Evolutionary conservation across 192 early-diverging fungal species (phyloP).

Genomic region (Piromyces finnis): DNA sequence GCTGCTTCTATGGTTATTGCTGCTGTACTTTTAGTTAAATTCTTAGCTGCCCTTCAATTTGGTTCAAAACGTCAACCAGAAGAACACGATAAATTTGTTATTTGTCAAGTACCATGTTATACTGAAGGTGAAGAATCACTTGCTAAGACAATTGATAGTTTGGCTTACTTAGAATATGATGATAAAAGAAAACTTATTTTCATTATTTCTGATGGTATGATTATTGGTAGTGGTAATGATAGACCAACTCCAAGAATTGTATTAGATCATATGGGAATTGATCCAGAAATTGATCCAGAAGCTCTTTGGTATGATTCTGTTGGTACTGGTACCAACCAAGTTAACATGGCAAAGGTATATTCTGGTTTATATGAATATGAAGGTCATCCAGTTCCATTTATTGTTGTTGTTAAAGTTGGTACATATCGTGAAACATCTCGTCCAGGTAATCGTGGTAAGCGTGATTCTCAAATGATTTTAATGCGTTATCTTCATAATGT

Average conservation of each 20-base stretch:
- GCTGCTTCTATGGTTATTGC: background rate
- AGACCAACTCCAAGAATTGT: slow-evolving; percentile 91
- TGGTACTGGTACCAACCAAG: slow-evolving; percentile 72
- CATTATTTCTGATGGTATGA: slow-evolving; percentile 91
- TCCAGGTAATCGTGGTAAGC: slow-evolving; percentile 95
- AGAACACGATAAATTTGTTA: slow-evolving; percentile 76
- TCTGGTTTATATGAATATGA: slow-evolving; percentile 86
- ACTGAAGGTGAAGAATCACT: slow-evolving; percentile 93
- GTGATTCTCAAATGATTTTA: slow-evolving; percentile 94
- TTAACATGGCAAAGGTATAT: slow-evolving; percentile 95
- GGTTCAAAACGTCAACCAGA: slow-evolving; percentile 56
- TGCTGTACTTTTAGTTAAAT: slow-evolving; percentile 74
- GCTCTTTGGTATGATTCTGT: slow-evolving; percentile 73
- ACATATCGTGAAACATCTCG: slow-evolving; percentile 58
- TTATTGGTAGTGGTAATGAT: slow-evolving; percentile 93
- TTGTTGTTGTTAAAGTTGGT: slow-evolving; percentile 91
- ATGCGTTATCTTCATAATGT: slow-evolving; percentile 97
- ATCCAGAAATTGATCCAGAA: slow-evolving; percentile 54
- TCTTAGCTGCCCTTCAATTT: slow-evolving; percentile 81
- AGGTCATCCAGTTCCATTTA: slow-evolving; percentile 82
- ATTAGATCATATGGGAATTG: slow-evolving; percentile 84
- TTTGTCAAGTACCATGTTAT: slow-evolving; percentile 92
- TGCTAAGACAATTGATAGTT: slow-evolving; percentile 76
- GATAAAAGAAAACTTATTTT: slow-evolving; percentile 96
- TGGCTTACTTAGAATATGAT: slow-evolving; percentile 78